Evolutionary conservation across 306 rosid genomes (phyloP).

Genomic region (Corylus americana): DNA sequence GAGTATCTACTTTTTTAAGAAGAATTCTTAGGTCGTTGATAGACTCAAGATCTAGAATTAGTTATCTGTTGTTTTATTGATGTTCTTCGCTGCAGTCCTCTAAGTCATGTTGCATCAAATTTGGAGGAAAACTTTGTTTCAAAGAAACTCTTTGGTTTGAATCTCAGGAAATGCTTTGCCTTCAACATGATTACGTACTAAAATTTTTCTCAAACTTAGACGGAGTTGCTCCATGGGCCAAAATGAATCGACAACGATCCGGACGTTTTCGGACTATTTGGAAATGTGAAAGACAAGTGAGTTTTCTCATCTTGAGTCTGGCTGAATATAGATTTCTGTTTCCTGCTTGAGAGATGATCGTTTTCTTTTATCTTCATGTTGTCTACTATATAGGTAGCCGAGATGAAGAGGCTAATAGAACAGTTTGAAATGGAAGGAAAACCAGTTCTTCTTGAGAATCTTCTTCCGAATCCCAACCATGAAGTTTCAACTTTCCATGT

Average conservation of each 20-base stretch:
- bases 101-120: too few relatives aligned
- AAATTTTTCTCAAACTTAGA: slow-evolving; percentile 28
- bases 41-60: too few relatives aligned
- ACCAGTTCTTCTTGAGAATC: slow-evolving; percentile 6
- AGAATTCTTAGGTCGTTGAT: too few relatives aligned
- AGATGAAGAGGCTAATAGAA: slow-evolving; percentile 31
- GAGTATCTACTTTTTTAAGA: too few relatives aligned
- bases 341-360: not conserved
- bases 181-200: not conserved
- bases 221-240: slow-evolving; percentile 69
- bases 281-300: slow-evolving; percentile 30
- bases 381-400: slow-evolving; percentile 36
- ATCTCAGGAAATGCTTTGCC: not conserved
- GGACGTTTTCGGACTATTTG: slow-evolving; percentile 40
- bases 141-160: not conserved
- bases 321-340: not conserved
- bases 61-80: too few relatives aligned
- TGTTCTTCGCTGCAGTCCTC: too few relatives aligned
- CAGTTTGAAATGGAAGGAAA: slow-evolving; percentile 53
- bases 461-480: slow-evolving; percentile 27
- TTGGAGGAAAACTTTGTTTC: too few relatives aligned
- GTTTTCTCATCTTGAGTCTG: not conserved
- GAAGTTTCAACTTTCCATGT: slow-evolving; percentile 42
- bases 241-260: slow-evolving; percentile 63
- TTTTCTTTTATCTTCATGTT: not conserved